These are phyloP conservation scores for Hemisphaericaspora subhashii DNA, from an alignment of 1,139 yeast genomes.

Conservation along the genomic window DNA sequence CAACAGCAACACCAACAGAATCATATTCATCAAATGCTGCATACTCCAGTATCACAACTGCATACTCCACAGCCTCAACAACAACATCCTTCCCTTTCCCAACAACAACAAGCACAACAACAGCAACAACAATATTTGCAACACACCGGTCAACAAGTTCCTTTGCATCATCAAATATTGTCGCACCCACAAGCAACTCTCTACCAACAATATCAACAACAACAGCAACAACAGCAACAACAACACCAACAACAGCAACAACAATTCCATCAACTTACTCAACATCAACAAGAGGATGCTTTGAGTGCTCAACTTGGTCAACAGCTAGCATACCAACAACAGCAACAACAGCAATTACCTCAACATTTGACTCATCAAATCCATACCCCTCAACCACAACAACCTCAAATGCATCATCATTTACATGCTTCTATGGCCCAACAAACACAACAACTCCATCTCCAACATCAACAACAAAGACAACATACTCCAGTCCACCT, in stretches of 20 bases:
- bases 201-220: constrained; percentile 16
- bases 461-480: constrained; percentile 9
- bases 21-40: constrained; percentile 5
- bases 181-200: constrained; percentile 16
- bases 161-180: constrained; percentile 11
- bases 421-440: constrained; percentile 5
- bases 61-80: constrained; percentile 14
- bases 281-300: constrained; percentile 18
- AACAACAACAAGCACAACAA: constrained; percentile 12
- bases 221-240: constrained; percentile 13
- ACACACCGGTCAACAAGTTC: constrained; percentile 10
- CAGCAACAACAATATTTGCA: constrained; percentile 16
- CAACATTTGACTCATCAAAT: constrained; percentile 15
- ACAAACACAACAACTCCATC: constrained; percentile 3
- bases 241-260: constrained; percentile 17
- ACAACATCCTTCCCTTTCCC: constrained; percentile 16
- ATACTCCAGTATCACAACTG: constrained; percentile 5
- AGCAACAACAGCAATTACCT: constrained; percentile 14
- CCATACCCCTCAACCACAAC: constrained; percentile 13
- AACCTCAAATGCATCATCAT: constrained; percentile 10
- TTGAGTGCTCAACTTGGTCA: constrained; percentile 23
- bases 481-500: constrained; percentile 16
- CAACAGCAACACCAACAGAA: constrained; percentile 14
- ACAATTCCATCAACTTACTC: constrained; percentile 11
- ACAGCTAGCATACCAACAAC: constrained; percentile 21